Percentiles rank a stretch among this genome's conserved stretches.
phyloP scores from a whole-genome alignment of 1,284 basidiomycete species.

The Chalciporus sp. region DNA sequence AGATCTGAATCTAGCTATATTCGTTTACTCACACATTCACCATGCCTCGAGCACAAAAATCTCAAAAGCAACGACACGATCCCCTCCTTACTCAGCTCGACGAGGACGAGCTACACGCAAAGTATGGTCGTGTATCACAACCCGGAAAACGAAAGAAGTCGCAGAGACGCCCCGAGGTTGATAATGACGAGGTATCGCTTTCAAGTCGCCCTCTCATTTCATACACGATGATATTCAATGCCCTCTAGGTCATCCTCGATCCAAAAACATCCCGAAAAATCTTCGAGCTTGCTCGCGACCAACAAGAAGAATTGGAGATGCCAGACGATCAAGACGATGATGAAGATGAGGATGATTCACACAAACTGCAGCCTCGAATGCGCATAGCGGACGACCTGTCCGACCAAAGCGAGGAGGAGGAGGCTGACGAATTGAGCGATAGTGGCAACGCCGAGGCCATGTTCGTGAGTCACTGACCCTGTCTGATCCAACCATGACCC shows the following conservation, averaged over 20 bases:
- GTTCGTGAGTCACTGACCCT: conserved; percentile 49
- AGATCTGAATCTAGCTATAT: conserved; percentile 13
- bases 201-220: background rate
- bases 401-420: conserved; percentile 56
- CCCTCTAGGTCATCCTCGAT: conserved; percentile 70
- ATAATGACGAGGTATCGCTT: conserved; percentile 49
- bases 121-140: conserved; percentile 77
- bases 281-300: conserved; percentile 89
- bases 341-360: conserved; percentile 40
- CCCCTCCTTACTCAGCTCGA: conserved; percentile 83
- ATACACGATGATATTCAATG: conserved; percentile 2
- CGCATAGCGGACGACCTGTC: conserved; percentile 40
- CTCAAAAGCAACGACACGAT: conserved; percentile 71
- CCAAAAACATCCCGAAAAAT: conserved; percentile 88
- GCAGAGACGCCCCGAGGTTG: conserved; percentile 46
- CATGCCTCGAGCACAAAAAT: conserved; percentile 68
- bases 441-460: conserved; percentile 59
- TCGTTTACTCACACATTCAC: conserved; percentile 15
- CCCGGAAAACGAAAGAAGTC: conserved; percentile 75
- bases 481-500: background rate
- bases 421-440: conserved; percentile 46
- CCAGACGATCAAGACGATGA: conserved; percentile 46
- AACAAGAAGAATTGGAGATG: conserved; percentile 87
- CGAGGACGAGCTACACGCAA: conserved; percentile 72
- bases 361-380: conserved; percentile 40